phyloP scores from a whole-genome alignment of 345 rosid species.

The Fremontodendron californicum region DNA sequence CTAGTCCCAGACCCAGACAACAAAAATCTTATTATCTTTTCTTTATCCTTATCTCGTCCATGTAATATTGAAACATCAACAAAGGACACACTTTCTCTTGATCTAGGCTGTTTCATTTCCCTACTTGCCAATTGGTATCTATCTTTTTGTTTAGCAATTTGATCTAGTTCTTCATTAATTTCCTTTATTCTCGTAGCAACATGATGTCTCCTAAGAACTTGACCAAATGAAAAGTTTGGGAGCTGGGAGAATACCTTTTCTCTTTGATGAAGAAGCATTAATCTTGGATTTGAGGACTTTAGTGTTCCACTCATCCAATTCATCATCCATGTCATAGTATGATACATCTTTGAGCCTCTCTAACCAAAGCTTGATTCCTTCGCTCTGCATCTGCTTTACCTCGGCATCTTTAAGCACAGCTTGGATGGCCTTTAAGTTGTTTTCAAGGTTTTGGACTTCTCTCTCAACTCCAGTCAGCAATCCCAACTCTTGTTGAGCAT shows the following conservation, averaged over 20 bases:
- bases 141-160: background rate
- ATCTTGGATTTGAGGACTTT: background rate
- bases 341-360: background rate
- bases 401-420: slow-evolving; percentile 9
- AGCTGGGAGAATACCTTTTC: background rate
- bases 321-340: slow-evolving; percentile 2
- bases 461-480: background rate
- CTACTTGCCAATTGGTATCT: background rate
- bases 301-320: slow-evolving; percentile 10
- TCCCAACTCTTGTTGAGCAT: background rate
- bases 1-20: background rate
- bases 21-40: background rate
- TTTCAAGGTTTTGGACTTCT: background rate
- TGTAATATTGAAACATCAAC: background rate
- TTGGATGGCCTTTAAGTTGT: background rate
- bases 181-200: background rate
- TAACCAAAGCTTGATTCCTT: background rate
- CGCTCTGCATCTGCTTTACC: background rate
- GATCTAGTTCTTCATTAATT: background rate
- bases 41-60: background rate
- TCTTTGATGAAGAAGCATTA: background rate
- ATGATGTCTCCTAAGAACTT: background rate
- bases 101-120: background rate
- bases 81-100: background rate
- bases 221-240: background rate